phyloP scores from a whole-genome alignment of 345 rosid species.

The Euphorbia lathyris region DNA sequence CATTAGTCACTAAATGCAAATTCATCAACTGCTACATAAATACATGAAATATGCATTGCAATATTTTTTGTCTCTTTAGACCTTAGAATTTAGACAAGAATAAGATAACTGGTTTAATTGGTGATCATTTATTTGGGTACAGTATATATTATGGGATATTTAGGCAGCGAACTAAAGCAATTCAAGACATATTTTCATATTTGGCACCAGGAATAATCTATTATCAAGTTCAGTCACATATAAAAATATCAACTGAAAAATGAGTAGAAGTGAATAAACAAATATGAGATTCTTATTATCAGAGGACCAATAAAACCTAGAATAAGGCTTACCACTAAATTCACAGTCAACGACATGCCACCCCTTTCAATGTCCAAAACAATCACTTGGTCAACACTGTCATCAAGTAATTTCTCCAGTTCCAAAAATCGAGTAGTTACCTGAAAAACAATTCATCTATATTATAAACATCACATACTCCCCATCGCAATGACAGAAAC shows the following conservation, averaged over 20 bases:
- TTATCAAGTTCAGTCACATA: not conserved
- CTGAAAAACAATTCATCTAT: constrained; percentile 35
- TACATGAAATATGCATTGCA: not conserved
- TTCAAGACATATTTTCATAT: not conserved
- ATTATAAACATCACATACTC: not conserved
- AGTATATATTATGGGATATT: not conserved
- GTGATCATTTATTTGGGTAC: not conserved
- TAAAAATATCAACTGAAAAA: not conserved
- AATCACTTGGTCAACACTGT: constrained; percentile 55
- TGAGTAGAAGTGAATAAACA: not conserved
- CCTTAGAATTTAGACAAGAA: not conserved
- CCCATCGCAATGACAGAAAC: not conserved
- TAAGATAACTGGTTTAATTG: not conserved
- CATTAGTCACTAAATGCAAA: constrained; percentile 1
- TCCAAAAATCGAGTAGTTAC: constrained; percentile 78
- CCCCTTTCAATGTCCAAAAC: constrained; percentile 89
- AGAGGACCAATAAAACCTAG: not conserved
- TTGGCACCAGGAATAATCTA: not conserved
- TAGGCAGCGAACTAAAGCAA: not conserved
- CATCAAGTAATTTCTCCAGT: constrained; percentile 83
- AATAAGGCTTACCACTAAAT: constrained; percentile 58
- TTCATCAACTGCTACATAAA: not conserved
- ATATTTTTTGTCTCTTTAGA: not conserved
- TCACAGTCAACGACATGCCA: constrained; percentile 55
- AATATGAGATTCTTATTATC: not conserved